Evolutionary conservation across 176 grass and related monocot genomes (phyloP).

Genomic region (Puccinellia tenuiflora): DNA sequence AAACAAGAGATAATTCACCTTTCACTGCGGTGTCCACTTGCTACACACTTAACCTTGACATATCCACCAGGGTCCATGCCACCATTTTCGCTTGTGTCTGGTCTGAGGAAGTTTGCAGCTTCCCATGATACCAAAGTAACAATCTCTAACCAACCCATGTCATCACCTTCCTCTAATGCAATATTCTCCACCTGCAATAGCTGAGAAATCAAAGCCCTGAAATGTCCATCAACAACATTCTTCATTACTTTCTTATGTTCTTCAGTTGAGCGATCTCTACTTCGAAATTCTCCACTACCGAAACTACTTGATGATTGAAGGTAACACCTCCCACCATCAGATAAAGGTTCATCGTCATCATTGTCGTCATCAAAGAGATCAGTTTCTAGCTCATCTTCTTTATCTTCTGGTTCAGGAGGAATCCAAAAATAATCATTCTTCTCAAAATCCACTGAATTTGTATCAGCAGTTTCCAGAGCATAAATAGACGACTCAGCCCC

Average conservation of each 20-base stretch:
- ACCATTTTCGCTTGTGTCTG: slow-evolving; percentile 72
- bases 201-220: slow-evolving; percentile 84
- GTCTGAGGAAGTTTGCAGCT: slow-evolving; percentile 82
- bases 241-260: slow-evolving; percentile 86
- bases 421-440: slow-evolving; percentile 71
- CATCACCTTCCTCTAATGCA: slow-evolving; percentile 49
- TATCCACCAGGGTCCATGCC: slow-evolving; percentile 91
- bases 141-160: slow-evolving; percentile 86
- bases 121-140: slow-evolving; percentile 78
- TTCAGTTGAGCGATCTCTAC: slow-evolving; percentile 50
- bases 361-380: slow-evolving; percentile 39
- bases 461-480: slow-evolving; percentile 52
- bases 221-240: slow-evolving; percentile 79
- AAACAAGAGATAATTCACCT: slow-evolving; percentile 50
- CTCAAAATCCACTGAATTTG: slow-evolving; percentile 74
- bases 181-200: slow-evolving; percentile 79
- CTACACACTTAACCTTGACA: slow-evolving; percentile 96
- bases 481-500: slow-evolving; percentile 82
- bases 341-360: slow-evolving; percentile 30
- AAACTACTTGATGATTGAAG: slow-evolving; percentile 67
- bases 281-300: slow-evolving; percentile 51
- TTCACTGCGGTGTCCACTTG: slow-evolving; percentile 64
- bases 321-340: slow-evolving; percentile 24
- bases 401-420: slow-evolving; percentile 88
- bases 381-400: slow-evolving; percentile 61